Base-by-base conservation (phyloP, 805 yeast species). In the Kuraishia ogatae region DNA sequence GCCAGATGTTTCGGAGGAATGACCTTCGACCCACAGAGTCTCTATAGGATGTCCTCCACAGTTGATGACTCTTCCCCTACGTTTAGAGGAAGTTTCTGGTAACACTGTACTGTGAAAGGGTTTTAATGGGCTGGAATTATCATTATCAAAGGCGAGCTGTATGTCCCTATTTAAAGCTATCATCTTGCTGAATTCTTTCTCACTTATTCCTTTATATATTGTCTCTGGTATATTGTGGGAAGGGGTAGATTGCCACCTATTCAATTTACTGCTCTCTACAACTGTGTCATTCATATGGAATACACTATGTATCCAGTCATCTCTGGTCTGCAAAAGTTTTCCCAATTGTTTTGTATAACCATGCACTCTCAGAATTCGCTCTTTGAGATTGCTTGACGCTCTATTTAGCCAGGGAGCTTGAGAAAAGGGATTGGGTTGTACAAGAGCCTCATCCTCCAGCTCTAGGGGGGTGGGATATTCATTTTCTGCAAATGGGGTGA, bases 41-140 rank as follows among this genome's bases (percentile, higher is more conserved):
- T 57, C 52, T 13, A 67, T 22, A 2, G 72, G 70, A 2, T 64
- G 19, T 1, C 71, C 72, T 21, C 72, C 72, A 7, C 67, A 62
- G 52, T 67, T 68, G 1, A 64, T 47, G 2, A 64, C 60, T 22
- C 57, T 53, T 0, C 73, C 73, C 5, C 46, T 19, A 53, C 72
- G 58, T 20, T 59, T 51, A 7, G 26, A 53, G 13, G 55, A 51
- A 39, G 61, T 60, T 7, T 53, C 52, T 1, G 71, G 70, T 28
- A 57, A 63, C 23, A 54, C 50, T 8, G 58, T 53, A 48, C 35
- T 50, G 48, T 24, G 50, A 26, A 10, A 51, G 35, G 15, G 57
- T 55, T 17, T 21, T 23, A 39, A 15, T 7, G 4, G n/a, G 17
- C 51, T 48, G 2, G 53, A 39, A 1, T 39, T 23, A 1, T 55